These are phyloP conservation scores for Rhododendron ferrugineum DNA, from an alignment of 148 eudicot genomes.

Conservation along the genomic window DNA sequence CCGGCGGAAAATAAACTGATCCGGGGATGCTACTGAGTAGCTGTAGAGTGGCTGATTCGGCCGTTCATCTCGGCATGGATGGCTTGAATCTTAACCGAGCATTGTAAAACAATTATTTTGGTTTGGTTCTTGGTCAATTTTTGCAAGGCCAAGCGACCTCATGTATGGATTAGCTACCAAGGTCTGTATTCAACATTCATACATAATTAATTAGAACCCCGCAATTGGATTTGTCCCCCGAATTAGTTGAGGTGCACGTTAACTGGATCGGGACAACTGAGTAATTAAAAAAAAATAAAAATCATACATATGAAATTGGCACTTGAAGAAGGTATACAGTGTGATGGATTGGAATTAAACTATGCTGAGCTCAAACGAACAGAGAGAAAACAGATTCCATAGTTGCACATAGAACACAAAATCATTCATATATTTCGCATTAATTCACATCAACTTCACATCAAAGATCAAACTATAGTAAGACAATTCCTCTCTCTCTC, in stretches of 20 bases:
- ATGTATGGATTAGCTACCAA: too few relatives aligned
- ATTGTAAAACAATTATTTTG: background rate
- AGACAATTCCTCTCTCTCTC: background rate
- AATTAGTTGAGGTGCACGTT: background rate
- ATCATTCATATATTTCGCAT: background rate
- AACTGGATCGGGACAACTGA: background rate
- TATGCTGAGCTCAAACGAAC: background rate
- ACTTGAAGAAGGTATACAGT: background rate
- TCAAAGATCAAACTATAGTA: background rate
- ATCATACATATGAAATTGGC: background rate
- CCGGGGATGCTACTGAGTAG: too few relatives aligned
- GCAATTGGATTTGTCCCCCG: background rate
- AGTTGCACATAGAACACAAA: background rate
- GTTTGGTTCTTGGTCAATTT: too few relatives aligned
- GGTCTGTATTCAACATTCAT: too few relatives aligned
- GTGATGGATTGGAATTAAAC: background rate
- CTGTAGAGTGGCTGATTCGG: too few relatives aligned
- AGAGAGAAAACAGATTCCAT: background rate
- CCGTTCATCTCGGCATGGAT: too few relatives aligned
- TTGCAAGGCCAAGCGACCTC: background rate
- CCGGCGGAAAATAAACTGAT: background rate
- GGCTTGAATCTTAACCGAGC: too few relatives aligned
- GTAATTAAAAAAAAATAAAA: too few relatives aligned
- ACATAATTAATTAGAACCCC: too few relatives aligned
- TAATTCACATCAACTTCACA: background rate